Conservation (phyloP, 257 asterid species). For the Lantana camara region DNA sequence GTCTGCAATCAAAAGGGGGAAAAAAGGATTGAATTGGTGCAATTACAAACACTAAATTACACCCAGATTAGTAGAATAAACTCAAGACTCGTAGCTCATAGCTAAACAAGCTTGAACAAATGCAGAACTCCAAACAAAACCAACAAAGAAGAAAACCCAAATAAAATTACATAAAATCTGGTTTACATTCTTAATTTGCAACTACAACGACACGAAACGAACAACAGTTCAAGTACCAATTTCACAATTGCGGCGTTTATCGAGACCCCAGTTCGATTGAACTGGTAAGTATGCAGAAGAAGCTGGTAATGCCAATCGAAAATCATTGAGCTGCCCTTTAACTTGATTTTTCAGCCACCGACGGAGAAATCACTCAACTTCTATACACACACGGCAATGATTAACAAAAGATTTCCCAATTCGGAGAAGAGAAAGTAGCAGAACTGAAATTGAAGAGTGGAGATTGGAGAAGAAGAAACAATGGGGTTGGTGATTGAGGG, state of each 20-base stretch:
- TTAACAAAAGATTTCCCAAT: not conserved
- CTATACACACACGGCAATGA: not conserved
- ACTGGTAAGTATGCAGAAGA: slow-evolving; percentile 32
- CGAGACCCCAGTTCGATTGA: slow-evolving; percentile 31
- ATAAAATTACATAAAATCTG: not conserved
- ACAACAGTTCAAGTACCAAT: slow-evolving; percentile 9
- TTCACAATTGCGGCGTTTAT: slow-evolving; percentile 17
- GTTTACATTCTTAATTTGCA: slow-evolving; percentile 6
- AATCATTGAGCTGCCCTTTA: slow-evolving; percentile 22
- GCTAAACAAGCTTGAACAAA: slow-evolving; percentile 20
- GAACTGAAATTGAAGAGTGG: not conserved
- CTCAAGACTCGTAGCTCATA: not conserved
- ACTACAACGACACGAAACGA: not conserved
- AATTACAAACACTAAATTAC: slow-evolving; percentile 7
- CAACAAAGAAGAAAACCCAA: slow-evolving; percentile 5
- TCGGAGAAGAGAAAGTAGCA: not conserved
- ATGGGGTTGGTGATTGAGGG: slow-evolving; percentile 5
- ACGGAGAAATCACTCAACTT: slow-evolving; percentile 4
- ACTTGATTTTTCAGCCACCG: slow-evolving; percentile 18
- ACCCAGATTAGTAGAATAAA: not conserved
- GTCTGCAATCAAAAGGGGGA: not conserved
- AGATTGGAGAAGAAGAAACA: no score
- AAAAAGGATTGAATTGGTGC: not conserved
- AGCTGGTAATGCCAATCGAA: slow-evolving; percentile 32
- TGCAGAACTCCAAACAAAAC: not conserved